phyloP scores from a whole-genome alignment of 305 asterid genomes.

The Lippia alba region DNA sequence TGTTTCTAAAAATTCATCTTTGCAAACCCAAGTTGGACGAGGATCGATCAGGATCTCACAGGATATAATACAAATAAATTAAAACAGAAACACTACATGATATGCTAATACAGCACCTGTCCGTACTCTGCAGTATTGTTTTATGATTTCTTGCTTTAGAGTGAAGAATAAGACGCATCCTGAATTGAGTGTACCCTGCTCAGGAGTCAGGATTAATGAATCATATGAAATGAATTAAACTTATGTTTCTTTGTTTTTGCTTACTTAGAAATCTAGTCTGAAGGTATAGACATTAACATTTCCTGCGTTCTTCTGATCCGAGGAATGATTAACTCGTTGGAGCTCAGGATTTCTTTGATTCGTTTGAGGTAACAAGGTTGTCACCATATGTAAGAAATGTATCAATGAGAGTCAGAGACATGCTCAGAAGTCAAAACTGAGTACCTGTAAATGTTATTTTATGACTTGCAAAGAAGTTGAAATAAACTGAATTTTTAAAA shows the following conservation, averaged over 20 bases:
- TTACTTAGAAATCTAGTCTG: background rate
- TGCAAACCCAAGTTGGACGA: background rate
- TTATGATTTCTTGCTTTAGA: conserved; percentile 10
- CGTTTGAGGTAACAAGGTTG: background rate
- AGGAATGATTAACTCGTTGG: conserved; percentile 7
- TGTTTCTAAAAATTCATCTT: background rate
- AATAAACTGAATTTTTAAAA: too few relatives aligned
- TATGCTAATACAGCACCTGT: conserved; percentile 15
- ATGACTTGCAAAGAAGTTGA: too few relatives aligned
- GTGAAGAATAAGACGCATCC: conserved; percentile 29
- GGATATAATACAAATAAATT: conserved; percentile 5
- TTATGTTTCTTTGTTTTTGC: conserved; percentile 18
- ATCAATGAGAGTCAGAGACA: background rate
- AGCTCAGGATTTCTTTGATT: conserved; percentile 7
- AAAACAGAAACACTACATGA: background rate
- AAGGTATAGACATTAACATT: conserved; percentile 3
- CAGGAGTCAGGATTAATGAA: conserved; percentile 33
- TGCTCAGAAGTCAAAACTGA: background rate
- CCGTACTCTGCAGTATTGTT: conserved; percentile 10
- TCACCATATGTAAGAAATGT: background rate
- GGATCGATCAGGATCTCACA: conserved; percentile 9
- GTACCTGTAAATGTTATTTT: background rate
- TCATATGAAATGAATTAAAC: conserved; percentile 26
- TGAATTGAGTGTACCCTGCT: conserved; percentile 35
- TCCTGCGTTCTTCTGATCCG: background rate